These are phyloP conservation scores for Blastobotrys aristatus DNA, from an alignment of 1,139 yeast genomes.

Conservation along the genomic window DNA sequence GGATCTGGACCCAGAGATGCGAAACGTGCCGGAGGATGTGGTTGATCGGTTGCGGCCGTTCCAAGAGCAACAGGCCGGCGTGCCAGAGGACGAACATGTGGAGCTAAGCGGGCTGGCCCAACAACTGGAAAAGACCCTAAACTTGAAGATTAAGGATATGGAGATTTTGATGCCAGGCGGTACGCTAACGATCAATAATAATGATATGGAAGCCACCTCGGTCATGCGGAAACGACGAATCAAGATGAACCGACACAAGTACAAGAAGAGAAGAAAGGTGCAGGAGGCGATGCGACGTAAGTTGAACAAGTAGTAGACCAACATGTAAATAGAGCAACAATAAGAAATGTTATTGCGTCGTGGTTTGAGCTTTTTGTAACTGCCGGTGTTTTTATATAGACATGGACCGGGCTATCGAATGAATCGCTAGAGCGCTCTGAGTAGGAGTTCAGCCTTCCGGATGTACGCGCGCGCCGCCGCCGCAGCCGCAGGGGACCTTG, in stretches of 20 bases:
- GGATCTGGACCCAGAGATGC: constrained; percentile 22
- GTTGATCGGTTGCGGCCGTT: constrained; percentile 21
- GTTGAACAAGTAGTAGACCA: constrained; percentile 26
- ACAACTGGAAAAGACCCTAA: constrained; percentile 13
- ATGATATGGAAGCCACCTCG: constrained; percentile 29
- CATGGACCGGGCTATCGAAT: too few relatives aligned
- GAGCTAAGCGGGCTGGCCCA: constrained; percentile 6
- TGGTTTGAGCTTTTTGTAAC: too few relatives aligned
- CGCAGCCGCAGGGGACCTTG: too few relatives aligned
- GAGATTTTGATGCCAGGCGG: constrained; percentile 14
- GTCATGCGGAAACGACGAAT: constrained; percentile 43
- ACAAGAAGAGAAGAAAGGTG: constrained; percentile 42
- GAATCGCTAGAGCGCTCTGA: too few relatives aligned
- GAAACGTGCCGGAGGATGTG: constrained; percentile 21
- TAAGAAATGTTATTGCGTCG: background rate
- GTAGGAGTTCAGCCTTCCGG: too few relatives aligned
- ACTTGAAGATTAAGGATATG: constrained; percentile 15
- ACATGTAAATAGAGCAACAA: background rate
- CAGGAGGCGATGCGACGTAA: constrained; percentile 40
- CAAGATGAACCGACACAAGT: constrained; percentile 46
- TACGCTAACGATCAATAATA: constrained; percentile 4
- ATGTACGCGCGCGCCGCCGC: too few relatives aligned
- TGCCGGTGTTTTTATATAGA: too few relatives aligned
- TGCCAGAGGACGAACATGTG: constrained; percentile 14
- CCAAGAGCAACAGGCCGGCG: constrained; percentile 17